Percentiles rank a stretch among this genome's conserved stretches.
Conservation (phyloP, 202 grass and related monocot species). For the Cymbopogon flexuosus region DNA sequence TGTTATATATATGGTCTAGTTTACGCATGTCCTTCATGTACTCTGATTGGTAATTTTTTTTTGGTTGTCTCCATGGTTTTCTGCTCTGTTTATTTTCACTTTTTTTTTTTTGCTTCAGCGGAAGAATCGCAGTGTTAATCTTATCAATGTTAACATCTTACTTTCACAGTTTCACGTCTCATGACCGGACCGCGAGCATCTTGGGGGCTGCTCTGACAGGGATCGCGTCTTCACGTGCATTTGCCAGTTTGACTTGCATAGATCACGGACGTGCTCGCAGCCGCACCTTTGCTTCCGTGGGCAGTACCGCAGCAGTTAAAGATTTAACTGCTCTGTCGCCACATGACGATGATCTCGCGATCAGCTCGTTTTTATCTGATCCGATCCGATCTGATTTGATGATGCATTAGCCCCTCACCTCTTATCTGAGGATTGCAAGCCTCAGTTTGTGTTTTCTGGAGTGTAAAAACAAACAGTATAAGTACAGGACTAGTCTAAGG, state of each 20-base stretch:
- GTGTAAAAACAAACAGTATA: too few species aligned
- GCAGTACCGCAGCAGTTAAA: not conserved
- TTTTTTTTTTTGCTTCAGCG: too few species aligned
- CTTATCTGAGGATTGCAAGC: not conserved
- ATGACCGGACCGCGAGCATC: not conserved
- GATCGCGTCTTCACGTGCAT: not conserved
- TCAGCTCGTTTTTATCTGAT: not conserved
- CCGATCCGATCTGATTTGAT: not conserved
- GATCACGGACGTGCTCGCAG: not conserved
- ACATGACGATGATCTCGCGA: not conserved
- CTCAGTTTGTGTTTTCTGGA: not conserved
- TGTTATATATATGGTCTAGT: too few species aligned
- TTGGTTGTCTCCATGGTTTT: too few species aligned
- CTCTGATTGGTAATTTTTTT: too few species aligned
- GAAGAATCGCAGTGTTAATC: too few species aligned
- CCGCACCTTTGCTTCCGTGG: too few species aligned
- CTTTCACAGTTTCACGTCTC: too few species aligned
- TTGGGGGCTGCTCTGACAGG: not conserved
- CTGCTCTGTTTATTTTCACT: too few species aligned
- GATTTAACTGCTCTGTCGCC: not conserved
- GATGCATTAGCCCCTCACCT: not conserved
- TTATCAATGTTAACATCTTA: too few species aligned
- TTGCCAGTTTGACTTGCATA: not conserved
- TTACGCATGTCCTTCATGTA: too few species aligned
- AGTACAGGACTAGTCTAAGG: too few species aligned